Evolutionary conservation across 169 alveolate genomes (phyloP).

Genomic region (Perkinsus olseni): DNA sequence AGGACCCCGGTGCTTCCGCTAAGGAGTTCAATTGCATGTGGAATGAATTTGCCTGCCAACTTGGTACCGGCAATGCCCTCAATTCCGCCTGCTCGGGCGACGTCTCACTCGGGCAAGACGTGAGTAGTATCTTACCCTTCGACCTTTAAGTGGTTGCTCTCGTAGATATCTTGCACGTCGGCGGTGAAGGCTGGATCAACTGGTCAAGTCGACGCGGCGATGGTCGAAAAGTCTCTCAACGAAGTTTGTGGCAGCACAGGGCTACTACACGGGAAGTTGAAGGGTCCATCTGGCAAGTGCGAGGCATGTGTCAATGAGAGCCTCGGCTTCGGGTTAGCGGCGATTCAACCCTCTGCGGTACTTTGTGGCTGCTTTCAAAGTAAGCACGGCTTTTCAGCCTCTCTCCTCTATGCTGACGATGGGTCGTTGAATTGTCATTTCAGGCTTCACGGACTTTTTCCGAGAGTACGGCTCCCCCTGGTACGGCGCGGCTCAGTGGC

Average conservation of each 20-base stretch:
- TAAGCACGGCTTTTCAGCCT: neutral
- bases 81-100: neutral
- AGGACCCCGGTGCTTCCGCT: neutral
- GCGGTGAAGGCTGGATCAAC: neutral
- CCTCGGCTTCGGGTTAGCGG: neutral
- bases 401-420: neutral
- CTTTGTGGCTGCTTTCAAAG: neutral
- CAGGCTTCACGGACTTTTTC: neutral
- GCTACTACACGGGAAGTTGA: neutral
- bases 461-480: neutral
- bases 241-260: neutral
- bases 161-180: neutral
- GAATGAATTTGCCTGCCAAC: neutral
- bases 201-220: neutral
- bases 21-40: neutral
- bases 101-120: neutral
- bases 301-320: neutral
- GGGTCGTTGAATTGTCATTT: neutral
- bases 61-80: neutral
- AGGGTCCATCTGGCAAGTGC: neutral
- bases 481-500: neutral
- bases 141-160: neutral
- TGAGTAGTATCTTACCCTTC: neutral
- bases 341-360: neutral
- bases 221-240: neutral